Evolutionary conservation across 495 filamentous ascomycete species (phyloP).

Genomic region (Ramalina intermedia): DNA sequence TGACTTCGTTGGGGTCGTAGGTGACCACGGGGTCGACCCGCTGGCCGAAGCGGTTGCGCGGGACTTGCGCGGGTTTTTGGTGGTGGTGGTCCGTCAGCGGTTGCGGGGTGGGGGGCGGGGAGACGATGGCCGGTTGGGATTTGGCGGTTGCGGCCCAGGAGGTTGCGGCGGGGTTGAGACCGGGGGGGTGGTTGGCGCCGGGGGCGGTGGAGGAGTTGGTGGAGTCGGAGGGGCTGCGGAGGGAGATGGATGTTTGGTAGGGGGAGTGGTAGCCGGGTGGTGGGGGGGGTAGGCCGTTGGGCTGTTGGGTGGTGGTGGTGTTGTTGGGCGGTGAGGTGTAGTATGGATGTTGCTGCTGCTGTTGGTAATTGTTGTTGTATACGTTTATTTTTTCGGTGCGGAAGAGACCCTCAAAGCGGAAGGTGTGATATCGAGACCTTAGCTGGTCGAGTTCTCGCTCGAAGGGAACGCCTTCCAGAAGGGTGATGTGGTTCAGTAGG

Average conservation of each 20-base stretch:
- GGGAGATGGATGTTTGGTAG: constrained; percentile 18
- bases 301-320: background rate
- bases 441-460: constrained; percentile 45
- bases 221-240: constrained; percentile 16
- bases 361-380: constrained; percentile 9
- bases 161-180: constrained; percentile 21
- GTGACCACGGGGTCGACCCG: constrained; percentile 47
- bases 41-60: constrained; percentile 62
- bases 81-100: constrained; percentile 32
- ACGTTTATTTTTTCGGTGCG: constrained; percentile 42
- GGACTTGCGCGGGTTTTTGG: constrained; percentile 26
- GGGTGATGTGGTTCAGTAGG: constrained; percentile 44
- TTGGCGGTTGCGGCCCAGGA: constrained; percentile 24
- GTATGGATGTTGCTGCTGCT: constrained; percentile 5
- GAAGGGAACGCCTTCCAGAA: constrained; percentile 63
- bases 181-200: too few relatives aligned
- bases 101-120: constrained; percentile 17
- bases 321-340: constrained; percentile 17
- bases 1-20: constrained; percentile 44
- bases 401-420: constrained; percentile 52
- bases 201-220: constrained; percentile 27
- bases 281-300: constrained; percentile 4
- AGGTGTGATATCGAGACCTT: constrained; percentile 39
- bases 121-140: constrained; percentile 15
- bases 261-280: constrained; percentile 22